Base-by-base conservation (phyloP, 1,284 basidiomycete species). In the Amylostereum areolatum region DNA sequence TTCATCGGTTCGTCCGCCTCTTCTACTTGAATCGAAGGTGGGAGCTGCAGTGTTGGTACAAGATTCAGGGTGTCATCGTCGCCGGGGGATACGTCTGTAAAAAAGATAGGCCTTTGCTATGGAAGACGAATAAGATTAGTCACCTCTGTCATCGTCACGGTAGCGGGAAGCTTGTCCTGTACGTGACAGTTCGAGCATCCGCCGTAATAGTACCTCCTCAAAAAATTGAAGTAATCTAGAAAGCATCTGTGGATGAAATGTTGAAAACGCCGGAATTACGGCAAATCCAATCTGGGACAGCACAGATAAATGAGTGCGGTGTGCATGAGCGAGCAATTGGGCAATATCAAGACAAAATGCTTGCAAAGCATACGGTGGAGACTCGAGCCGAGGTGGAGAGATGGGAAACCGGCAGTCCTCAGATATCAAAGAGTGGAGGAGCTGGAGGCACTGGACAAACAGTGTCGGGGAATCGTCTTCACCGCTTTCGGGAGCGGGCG, bases 321-420 rank as follows among this genome's bases (percentile, higher is more conserved):
- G 77, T 30, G 69, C 66, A 53, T 78, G 70, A 11, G 81, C 60
- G 34, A 89, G 70, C 54, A 80, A 75, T 53, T 77, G 77, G 3
- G 82, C 80, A 27, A 86, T 71, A 58, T 86, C 83, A 27, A 89
- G 64, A 2, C 73, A 75, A 33, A 82, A 59, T 3, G 76, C 73
- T 57, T 89, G 85, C 30, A 89, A 64, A 3, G 83, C 71, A 57
- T 85, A 78, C 2, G 83, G 81, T 10, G 85, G 85, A 31, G 77
- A 73, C 0, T 69, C 71, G 5, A 81, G 81, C 8, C 80, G 74
- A 12, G 81, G 76, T 28, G 67, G 70, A 10, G 72, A 63, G 3
- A 77, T 71, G 54, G 75, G 75, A 62, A 76, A 86, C 3, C 84
- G 80, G 61, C 84, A 86, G 57, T 89, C 85, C 51, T 87, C 82